These are phyloP conservation scores for Lepidium sativum DNA, from an alignment of 345 rosid species.

Conservation along the genomic window DNA sequence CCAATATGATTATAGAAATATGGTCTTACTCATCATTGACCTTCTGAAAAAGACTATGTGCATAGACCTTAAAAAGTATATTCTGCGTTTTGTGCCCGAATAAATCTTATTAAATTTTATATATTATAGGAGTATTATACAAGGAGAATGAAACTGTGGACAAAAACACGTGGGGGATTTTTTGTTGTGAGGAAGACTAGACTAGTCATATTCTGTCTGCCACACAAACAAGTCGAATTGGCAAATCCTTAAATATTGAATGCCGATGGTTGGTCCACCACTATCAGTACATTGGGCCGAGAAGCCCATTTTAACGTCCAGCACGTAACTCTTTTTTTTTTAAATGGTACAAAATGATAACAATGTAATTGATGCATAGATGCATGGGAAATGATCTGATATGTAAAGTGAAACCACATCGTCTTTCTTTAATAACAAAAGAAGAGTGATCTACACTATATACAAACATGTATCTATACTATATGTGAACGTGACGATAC, in stretches of 20 bases:
- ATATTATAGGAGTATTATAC: background rate
- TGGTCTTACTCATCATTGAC: background rate
- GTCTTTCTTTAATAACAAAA: conserved; percentile 2
- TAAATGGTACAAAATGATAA: background rate
- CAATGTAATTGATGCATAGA: background rate
- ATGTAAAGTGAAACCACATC: background rate
- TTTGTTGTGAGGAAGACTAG: background rate
- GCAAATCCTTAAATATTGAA: background rate
- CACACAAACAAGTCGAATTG: background rate
- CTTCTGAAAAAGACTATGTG: background rate
- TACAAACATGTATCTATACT: conserved; percentile 1
- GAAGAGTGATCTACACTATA: background rate
- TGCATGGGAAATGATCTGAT: background rate
- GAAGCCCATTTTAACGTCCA: background rate
- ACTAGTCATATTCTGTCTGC: background rate
- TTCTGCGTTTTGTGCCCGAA: background rate
- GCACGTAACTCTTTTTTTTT: too few relatives aligned
- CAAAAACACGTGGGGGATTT: background rate
- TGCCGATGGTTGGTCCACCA: background rate
- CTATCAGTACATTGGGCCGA: background rate
- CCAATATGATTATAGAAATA: too few relatives aligned
- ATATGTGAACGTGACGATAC: background rate
- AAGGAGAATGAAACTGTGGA: background rate
- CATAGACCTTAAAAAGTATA: background rate
- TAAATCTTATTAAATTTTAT: background rate